Conservation (phyloP, 2,329 filamentous ascomycete species). For the Mariannaea elegans region DNA sequence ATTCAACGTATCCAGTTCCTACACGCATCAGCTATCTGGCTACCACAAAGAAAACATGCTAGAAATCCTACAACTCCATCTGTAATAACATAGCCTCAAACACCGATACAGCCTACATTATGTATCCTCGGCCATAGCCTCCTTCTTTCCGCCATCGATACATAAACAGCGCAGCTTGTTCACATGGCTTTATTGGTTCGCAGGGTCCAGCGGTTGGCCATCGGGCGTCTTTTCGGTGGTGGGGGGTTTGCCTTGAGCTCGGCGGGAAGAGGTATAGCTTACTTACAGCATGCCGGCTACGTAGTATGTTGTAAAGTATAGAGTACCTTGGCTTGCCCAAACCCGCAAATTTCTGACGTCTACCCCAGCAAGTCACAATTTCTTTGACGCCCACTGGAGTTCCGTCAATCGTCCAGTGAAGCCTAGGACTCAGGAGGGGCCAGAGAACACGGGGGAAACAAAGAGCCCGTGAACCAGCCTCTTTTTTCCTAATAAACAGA, state of each 20-base stretch:
- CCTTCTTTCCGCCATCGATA: slow-evolving; percentile 14
- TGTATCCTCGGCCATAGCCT: slow-evolving; percentile 1
- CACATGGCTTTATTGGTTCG: slow-evolving; percentile 36
- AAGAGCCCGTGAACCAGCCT: slow-evolving; percentile 9
- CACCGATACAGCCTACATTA: background rate
- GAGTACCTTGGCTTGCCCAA: slow-evolving; percentile 14
- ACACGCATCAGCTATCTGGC: background rate
- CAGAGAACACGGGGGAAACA: background rate
- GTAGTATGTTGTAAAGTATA: slow-evolving; percentile 12
- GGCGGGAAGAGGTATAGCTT: slow-evolving; percentile 22
- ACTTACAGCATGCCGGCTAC: slow-evolving; percentile 21
- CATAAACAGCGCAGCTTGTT: slow-evolving; percentile 29
- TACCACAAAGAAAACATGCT: background rate
- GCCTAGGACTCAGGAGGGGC: background rate
- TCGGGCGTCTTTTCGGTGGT: slow-evolving; percentile 20
- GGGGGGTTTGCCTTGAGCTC: slow-evolving; percentile 26
- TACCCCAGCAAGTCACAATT: slow-evolving; percentile 34
- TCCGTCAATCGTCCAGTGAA: slow-evolving; percentile 1
- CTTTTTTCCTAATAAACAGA: slow-evolving; percentile 3
- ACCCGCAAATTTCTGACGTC: slow-evolving; percentile 28
- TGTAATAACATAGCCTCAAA: too few relatives aligned
- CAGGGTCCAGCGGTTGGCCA: slow-evolving; percentile 19
- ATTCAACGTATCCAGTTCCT: background rate
- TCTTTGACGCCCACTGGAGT: slow-evolving; percentile 24
- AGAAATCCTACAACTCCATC: too few relatives aligned